A percentile compares a stretch with the other conserved stretches of the same genome.
These are phyloP conservation scores for Creolimax fragrantissima DNA, from an alignment of 78 protist genomes.

Conservation along the genomic window DNA sequence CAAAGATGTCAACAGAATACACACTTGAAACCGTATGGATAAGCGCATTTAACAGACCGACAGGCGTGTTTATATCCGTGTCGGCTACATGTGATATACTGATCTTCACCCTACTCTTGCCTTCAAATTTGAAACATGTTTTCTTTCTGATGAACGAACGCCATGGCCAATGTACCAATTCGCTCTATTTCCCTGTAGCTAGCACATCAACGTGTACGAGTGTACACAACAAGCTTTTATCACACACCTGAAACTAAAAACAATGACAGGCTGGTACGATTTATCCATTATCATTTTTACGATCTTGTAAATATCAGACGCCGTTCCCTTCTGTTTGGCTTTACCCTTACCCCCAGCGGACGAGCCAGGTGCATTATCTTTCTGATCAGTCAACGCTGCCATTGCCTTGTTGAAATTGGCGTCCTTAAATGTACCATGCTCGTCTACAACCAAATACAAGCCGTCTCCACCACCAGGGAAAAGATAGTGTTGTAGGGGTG, in stretches of 20 bases:
- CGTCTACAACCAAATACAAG: conserved; percentile 13
- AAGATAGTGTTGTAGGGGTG: conserved; percentile 74
- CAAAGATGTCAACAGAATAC: too few species aligned
- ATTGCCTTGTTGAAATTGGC: conserved; percentile 55
- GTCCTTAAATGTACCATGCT: conserved; percentile 50
- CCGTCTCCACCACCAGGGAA: conserved; percentile 26
- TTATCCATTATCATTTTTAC: conserved; percentile 75
- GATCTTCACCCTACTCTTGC: too few species aligned
- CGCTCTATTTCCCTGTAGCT: too few species aligned
- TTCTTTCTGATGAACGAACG: too few species aligned
- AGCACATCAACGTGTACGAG: too few species aligned
- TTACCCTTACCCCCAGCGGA: background rate
- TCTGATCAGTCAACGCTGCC: background rate
- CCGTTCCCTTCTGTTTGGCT: background rate
- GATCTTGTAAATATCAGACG: conserved; percentile 58
- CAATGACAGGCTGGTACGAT: conserved; percentile 65
- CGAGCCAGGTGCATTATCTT: conserved; percentile 9
- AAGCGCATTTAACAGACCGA: too few species aligned
- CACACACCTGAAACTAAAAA: background rate
- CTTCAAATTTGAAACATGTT: too few species aligned
- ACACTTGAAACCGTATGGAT: too few species aligned
- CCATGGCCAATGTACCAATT: too few species aligned
- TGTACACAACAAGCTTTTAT: too few species aligned
- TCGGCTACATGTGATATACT: too few species aligned
- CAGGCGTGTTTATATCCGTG: too few species aligned